phyloP scores from a whole-genome alignment of 768 basidiomycete species.

The Tulasnella sp. region DNA sequence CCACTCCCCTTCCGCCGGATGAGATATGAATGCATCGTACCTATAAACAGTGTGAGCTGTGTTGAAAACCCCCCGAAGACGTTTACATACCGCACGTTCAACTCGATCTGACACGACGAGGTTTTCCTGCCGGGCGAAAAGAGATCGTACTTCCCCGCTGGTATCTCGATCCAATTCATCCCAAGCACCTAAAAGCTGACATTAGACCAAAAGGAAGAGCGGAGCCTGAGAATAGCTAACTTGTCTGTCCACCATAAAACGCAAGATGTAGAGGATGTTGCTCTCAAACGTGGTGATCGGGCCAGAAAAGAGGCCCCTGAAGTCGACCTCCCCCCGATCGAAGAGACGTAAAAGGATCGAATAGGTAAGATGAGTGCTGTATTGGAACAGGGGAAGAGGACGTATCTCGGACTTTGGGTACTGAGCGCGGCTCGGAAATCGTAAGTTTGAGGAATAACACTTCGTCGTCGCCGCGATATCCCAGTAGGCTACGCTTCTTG shows the following conservation, averaged over 20 bases:
- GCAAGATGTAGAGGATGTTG: conserved; percentile 78
- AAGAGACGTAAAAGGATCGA: conserved; percentile 35
- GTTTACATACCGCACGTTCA: conserved; percentile 55
- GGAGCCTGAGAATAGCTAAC: conserved; percentile 30
- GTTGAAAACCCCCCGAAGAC: background rate
- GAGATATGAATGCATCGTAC: conserved; percentile 76
- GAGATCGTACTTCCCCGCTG: conserved; percentile 65
- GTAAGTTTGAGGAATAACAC: conserved; percentile 78
- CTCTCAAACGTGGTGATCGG: conserved; percentile 74
- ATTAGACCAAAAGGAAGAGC: background rate
- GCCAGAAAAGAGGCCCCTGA: conserved; percentile 42
- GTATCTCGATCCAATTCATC: conserved; percentile 98
- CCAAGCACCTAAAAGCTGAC: conserved; percentile 58
- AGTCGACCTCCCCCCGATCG: conserved; percentile 62
- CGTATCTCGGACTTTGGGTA: conserved; percentile 91
- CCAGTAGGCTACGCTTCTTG: conserved; percentile 67
- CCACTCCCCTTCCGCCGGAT: conserved; percentile 86
- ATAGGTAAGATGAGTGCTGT: background rate
- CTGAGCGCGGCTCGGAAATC: conserved; percentile 51
- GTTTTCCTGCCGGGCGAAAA: conserved; percentile 43
- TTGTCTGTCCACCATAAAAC: conserved; percentile 98
- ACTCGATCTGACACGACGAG: conserved; percentile 83
- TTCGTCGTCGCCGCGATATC: conserved; percentile 71
- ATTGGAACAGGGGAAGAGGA: conserved; percentile 37
- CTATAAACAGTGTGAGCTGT: conserved; percentile 30